Base-by-base conservation (phyloP, 805 yeast species). In the Yamadazyma paraphyllophila region DNA sequence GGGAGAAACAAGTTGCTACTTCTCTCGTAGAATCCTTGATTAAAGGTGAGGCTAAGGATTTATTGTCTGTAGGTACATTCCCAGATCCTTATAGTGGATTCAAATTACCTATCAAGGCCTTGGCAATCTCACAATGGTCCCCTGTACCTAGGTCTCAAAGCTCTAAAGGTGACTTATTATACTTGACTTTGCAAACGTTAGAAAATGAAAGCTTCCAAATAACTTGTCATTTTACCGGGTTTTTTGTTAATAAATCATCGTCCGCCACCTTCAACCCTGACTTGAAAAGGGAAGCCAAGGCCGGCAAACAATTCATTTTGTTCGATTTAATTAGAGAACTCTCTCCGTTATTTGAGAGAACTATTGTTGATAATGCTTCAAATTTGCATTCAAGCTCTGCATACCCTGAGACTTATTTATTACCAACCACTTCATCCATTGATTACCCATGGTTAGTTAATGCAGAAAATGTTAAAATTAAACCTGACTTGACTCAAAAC, bases 151-250 rank as follows among this genome's bases (percentile, higher is more conserved):
- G 83, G 13, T 67, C 72, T 42, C 80, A 77, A 60, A 77, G 71
- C 54, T 53, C 74, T 39, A 77, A 76, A 60, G 98, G 98, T 20
- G 96, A 91, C 59, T 71, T 91, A 55, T 71, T 85, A 47, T 92
- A 92, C 64, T 71, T 94, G 57, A 79, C 79, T 46, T 73, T 82
- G 35, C 83, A 81, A 56, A 87, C 97, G 39, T 70, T 87, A 52
- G 98, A 94, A 66, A 85, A 85, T 55, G 95, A 88, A 60, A 77
- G 78, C 25, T 79, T 76, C 63, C 85, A 88, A 56, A 78, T 92
- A 55, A 89, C 97, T 7, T 83, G 92, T 48, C 81, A 83, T 46
- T 76, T 81, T 37, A 65, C 83, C 36, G 99, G 99, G 0, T 92
- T 88, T 63, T 88, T 69, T 58, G 82, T 89, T 39, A 86, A 85